These are phyloP conservation scores for Atkinsonella texensis DNA, from an alignment of 2,329 filamentous ascomycete genomes.

Conservation along the genomic window DNA sequence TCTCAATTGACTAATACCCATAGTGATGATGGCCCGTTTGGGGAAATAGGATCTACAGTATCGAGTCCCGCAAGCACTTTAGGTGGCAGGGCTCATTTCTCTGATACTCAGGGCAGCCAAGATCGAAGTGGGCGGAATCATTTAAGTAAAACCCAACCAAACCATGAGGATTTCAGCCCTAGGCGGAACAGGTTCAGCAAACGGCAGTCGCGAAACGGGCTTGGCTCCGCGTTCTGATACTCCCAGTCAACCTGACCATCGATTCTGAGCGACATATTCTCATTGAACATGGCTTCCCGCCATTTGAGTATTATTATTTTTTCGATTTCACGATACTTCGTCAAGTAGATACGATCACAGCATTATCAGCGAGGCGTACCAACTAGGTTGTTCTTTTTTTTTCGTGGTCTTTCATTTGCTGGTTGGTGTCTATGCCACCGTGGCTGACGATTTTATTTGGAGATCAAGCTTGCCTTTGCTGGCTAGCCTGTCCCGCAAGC, in stretches of 20 bases:
- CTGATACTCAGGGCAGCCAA: conserved; percentile 34
- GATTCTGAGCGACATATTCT: not conserved
- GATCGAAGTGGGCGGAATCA: conserved; percentile 45
- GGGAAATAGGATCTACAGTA: conserved; percentile 56
- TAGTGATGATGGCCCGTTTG: conserved; percentile 53
- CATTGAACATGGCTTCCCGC: not conserved
- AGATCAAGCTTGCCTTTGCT: not conserved
- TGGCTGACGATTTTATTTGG: too few relatives aligned
- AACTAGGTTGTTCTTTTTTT: conserved; percentile 17
- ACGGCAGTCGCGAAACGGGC: conserved; percentile 85
- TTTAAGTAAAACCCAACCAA: conserved; percentile 46
- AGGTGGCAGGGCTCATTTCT: conserved; percentile 42
- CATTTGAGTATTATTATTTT: not conserved
- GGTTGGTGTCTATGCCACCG: not conserved
- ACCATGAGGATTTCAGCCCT: conserved; percentile 36
- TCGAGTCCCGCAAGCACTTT: conserved; percentile 70
- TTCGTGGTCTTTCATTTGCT: not conserved
- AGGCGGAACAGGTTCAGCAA: conserved; percentile 72
- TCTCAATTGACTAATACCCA: conserved; percentile 60
- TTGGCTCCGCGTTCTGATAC: conserved; percentile 67
- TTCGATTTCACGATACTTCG: not conserved
- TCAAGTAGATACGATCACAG: conserved; percentile 13
- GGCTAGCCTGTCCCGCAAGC: not conserved
- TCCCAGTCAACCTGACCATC: not conserved
- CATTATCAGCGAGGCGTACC: conserved; percentile 23